phyloP scores from a whole-genome alignment of 306 rosid genomes.

The Corylus avellana region DNA sequence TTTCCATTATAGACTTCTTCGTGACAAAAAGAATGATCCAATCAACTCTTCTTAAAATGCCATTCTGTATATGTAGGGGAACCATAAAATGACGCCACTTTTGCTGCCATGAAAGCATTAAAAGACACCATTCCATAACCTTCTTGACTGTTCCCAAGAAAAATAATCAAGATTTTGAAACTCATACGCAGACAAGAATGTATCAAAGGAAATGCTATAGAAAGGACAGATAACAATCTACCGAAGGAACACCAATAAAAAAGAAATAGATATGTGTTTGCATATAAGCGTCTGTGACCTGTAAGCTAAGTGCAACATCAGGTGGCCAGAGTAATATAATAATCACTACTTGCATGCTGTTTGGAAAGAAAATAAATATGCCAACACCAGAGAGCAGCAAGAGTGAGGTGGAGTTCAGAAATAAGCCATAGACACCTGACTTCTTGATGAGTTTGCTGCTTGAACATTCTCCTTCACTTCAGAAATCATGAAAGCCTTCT shows the following conservation, averaged over 20 bases:
- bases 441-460: conserved; percentile 38
- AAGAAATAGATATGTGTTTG: background rate
- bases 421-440: conserved; percentile 50
- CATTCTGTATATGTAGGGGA: too few relatives aligned
- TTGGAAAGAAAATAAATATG: background rate
- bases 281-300: background rate
- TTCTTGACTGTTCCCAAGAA: background rate
- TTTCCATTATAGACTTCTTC: background rate
- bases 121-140: background rate
- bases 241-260: background rate
- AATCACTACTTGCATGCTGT: background rate
- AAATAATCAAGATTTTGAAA: background rate
- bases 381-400: background rate
- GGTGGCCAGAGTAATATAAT: background rate
- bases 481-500: conserved; percentile 36
- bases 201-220: too few relatives aligned
- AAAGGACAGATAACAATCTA: background rate
- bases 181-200: background rate
- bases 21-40: background rate
- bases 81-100: background rate
- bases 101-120: background rate
- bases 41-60: too few relatives aligned
- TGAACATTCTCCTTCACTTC: conserved; percentile 45
- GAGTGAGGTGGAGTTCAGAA: conserved; percentile 12
- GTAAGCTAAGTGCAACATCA: background rate